phyloP scores from a whole-genome alignment of 2,329 filamentous ascomycete species.

The Pestalotiopsis fici region DNA sequence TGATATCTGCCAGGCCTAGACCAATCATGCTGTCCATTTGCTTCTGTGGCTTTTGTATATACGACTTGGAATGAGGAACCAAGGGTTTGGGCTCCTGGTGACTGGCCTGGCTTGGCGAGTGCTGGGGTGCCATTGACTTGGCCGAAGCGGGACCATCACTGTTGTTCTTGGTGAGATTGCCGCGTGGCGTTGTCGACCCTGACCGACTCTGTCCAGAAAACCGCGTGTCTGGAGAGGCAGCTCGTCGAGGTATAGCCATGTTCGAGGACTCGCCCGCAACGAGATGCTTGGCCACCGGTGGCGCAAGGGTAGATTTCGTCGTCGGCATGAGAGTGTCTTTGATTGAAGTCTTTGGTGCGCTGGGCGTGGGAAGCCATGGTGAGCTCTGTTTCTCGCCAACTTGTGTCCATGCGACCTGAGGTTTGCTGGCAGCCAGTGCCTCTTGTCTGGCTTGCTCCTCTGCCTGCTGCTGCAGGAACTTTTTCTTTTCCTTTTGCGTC shows the following conservation, averaged over 20 bases:
- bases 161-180: conserved; percentile 11
- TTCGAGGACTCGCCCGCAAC: conserved; percentile 41
- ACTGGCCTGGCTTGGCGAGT: conserved; percentile 27
- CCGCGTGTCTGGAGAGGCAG: conserved; percentile 63
- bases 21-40: conserved; percentile 64
- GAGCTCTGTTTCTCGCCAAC: conserved; percentile 41
- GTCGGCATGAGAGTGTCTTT: conserved; percentile 46
- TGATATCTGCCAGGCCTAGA: conserved; percentile 83
- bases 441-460: conserved; percentile 42
- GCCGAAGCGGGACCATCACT: conserved; percentile 11
- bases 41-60: conserved; percentile 57
- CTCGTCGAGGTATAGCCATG: conserved; percentile 43
- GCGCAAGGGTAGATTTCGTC: conserved; percentile 27
- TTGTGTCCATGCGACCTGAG: conserved; percentile 48
- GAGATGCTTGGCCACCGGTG: conserved; percentile 40
- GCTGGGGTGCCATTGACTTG: conserved; percentile 11
- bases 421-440: conserved; percentile 27
- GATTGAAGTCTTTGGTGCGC: conserved; percentile 48
- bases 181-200: conserved; percentile 13
- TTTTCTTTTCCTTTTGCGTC: conserved; percentile 92
- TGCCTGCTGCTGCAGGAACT: conserved; percentile 69
- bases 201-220: conserved; percentile 56
- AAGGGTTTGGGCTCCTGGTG: conserved; percentile 39
- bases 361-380: conserved; percentile 67
- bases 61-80: conserved; percentile 62